These are phyloP conservation scores for Zygosaccharomyces bailii DNA, from an alignment of 805 yeast genomes.

Conservation along the genomic window DNA sequence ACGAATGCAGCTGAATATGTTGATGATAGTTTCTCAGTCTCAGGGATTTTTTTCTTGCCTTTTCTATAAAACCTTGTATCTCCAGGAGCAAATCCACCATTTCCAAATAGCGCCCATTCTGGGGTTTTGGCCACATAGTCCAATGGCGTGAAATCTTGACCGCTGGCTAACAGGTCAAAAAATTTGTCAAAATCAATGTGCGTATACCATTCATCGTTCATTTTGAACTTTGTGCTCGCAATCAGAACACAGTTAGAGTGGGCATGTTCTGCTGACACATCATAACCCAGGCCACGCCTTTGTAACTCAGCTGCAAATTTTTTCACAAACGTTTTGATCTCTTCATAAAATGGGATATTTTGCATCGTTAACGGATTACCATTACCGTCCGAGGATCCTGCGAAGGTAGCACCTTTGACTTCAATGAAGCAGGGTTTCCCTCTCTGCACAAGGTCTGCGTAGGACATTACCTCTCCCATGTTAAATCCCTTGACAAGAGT, in stretches of 20 bases:
- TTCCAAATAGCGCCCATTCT: slow-evolving; percentile 87
- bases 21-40: not conserved
- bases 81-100: slow-evolving; percentile 88
- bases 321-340: slow-evolving; percentile 72
- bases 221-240: slow-evolving; percentile 69
- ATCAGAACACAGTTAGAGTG: slow-evolving; percentile 89
- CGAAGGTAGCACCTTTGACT: slow-evolving; percentile 91
- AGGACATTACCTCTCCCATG: slow-evolving; percentile 72
- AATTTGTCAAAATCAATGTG: slow-evolving; percentile 80
- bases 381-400: slow-evolving; percentile 81
- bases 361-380: slow-evolving; percentile 93
- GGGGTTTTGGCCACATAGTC: slow-evolving; percentile 84
- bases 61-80: slow-evolving; percentile 63
- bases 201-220: slow-evolving; percentile 76
- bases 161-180: slow-evolving; percentile 63
- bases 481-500: slow-evolving; percentile 92
- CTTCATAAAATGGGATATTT: slow-evolving; percentile 91
- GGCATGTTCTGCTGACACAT: slow-evolving; percentile 91
- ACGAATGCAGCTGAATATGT: not conserved
- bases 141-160: slow-evolving; percentile 66
- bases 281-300: slow-evolving; percentile 67
- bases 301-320: slow-evolving; percentile 58
- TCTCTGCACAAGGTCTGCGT: slow-evolving; percentile 79
- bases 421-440: slow-evolving; percentile 87
- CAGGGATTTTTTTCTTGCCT: slow-evolving; percentile 49